These are phyloP conservation scores for Trichoderma lentiforme DNA, from an alignment of 2,329 filamentous ascomycete genomes.

Conservation along the genomic window DNA sequence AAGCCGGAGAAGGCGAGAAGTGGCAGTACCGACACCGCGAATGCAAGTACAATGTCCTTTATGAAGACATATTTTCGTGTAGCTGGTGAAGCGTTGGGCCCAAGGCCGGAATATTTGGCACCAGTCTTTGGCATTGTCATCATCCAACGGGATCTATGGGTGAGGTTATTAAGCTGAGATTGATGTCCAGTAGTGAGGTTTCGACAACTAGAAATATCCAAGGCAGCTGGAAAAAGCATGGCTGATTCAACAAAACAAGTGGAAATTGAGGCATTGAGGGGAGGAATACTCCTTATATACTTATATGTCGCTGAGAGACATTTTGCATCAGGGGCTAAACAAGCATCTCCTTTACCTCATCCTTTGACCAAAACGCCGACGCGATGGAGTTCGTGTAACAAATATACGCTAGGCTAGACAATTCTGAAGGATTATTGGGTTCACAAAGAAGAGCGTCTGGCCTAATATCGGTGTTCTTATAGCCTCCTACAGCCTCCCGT, in stretches of 20 bases:
- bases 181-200: neutral
- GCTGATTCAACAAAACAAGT: neutral
- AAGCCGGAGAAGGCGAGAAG: neutral
- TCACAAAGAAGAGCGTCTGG: neutral
- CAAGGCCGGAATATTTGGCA: neutral
- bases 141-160: neutral
- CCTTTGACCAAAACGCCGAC: neutral
- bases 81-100: neutral
- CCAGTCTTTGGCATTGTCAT: neutral
- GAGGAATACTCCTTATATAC: neutral
- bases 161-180: neutral
- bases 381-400: neutral
- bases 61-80: neutral
- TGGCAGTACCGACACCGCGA: neutral
- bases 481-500: neutral
- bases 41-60: neutral
- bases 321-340: rapidly evolving
- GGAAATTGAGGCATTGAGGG: neutral
- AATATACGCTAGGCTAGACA: neutral
- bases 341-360: neutral
- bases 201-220: neutral
- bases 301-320: neutral
- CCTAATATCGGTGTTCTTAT: neutral
- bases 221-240: neutral
- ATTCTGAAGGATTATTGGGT: neutral